Evolutionary conservation across 148 eudicot species (phyloP).

Genomic region (Rhododendron molle): DNA sequence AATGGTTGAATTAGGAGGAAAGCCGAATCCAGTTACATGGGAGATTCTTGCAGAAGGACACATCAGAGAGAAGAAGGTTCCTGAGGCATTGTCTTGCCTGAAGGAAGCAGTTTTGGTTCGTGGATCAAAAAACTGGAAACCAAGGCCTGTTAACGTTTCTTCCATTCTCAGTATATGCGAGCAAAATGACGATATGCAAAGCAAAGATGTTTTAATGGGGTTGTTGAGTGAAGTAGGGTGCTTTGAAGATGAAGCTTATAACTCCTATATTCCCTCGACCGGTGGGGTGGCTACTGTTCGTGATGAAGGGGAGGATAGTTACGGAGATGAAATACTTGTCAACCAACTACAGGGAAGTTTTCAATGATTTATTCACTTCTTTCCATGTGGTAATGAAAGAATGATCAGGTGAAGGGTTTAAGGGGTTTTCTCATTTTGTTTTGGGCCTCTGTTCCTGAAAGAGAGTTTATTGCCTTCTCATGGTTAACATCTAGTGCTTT

Average conservation of each 20-base stretch:
- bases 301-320: slow-evolving; percentile 21
- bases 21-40: slow-evolving; percentile 64
- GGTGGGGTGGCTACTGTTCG: not conserved
- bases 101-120: slow-evolving; percentile 43
- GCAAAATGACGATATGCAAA: slow-evolving; percentile 35
- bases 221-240: slow-evolving; percentile 58
- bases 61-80: slow-evolving; percentile 39
- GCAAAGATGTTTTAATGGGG: slow-evolving; percentile 50
- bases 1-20: slow-evolving; percentile 55
- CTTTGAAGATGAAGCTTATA: slow-evolving; percentile 45
- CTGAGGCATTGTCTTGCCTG: slow-evolving; percentile 69
- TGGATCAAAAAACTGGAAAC: slow-evolving; percentile 54
- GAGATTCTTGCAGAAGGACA: slow-evolving; percentile 69
- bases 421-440: not conserved
- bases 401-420: not conserved
- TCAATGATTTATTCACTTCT: slow-evolving; percentile 3
- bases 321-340: slow-evolving; percentile 40
- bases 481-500: not conserved
- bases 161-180: slow-evolving; percentile 53
- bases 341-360: slow-evolving; percentile 35
- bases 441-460: not conserved
- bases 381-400: not conserved
- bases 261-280: slow-evolving; percentile 25
- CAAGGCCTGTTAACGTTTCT: slow-evolving; percentile 43
- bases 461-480: not conserved